Evolutionary conservation across 768 basidiomycete species (phyloP).

Genomic region (Phanerodontia chrysosporium): DNA sequence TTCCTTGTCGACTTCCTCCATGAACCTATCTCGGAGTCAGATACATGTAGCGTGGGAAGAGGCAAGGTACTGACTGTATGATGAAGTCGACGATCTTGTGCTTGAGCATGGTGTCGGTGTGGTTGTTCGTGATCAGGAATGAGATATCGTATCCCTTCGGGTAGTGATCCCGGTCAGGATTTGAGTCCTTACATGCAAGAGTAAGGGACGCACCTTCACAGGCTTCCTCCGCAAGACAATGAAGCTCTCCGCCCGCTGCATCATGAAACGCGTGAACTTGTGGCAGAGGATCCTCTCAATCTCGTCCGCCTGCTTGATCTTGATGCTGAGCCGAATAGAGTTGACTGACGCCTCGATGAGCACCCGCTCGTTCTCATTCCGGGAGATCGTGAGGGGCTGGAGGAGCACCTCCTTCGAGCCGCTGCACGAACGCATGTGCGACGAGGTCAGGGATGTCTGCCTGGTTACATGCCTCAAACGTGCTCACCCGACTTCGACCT

Average conservation of each 20-base stretch:
- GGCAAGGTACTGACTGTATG: slow-evolving; percentile 62
- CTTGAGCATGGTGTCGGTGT: slow-evolving; percentile 98
- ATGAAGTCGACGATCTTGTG: slow-evolving; percentile 99
- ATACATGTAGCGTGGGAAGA: background rate
- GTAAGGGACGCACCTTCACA: slow-evolving; percentile 54
- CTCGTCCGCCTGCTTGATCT: slow-evolving; percentile 99
- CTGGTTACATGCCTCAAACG: background rate
- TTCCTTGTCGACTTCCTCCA: slow-evolving; percentile 99
- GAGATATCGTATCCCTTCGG: slow-evolving; percentile 95
- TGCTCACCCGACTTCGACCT: slow-evolving; percentile 79
- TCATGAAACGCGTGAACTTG: slow-evolving; percentile 99
- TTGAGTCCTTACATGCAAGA: background rate
- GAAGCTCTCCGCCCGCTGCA: slow-evolving; percentile 97
- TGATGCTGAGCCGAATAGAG: slow-evolving; percentile 94
- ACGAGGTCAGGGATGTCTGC: background rate
- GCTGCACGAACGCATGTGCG: slow-evolving; percentile 34
- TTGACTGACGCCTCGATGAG: slow-evolving; percentile 97
- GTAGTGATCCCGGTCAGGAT: no score
- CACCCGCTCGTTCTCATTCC: slow-evolving; percentile 96
- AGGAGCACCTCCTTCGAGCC: slow-evolving; percentile 92
- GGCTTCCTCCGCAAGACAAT: slow-evolving; percentile 94
- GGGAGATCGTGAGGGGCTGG: slow-evolving; percentile 89
- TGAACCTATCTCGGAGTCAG: slow-evolving; percentile 57
- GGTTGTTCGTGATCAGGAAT: slow-evolving; percentile 95
- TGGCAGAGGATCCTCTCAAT: slow-evolving; percentile 96